Evolutionary conservation across 768 basidiomycete genomes (phyloP).

Genomic region (Trichaptum fuscoviolaceum): DNA sequence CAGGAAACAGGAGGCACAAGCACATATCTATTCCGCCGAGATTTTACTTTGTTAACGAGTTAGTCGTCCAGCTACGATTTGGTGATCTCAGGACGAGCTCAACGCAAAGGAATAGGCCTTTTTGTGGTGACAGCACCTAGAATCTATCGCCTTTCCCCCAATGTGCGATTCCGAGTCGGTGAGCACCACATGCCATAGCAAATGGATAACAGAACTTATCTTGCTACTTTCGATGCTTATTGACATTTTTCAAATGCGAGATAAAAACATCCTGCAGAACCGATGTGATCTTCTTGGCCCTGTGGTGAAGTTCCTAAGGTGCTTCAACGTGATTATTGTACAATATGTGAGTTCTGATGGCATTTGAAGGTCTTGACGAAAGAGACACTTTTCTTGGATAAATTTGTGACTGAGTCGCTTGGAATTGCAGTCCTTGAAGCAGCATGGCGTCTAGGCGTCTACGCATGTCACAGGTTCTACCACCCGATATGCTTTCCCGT

Average conservation of each 20-base stretch:
- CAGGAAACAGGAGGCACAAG: constrained; percentile 39
- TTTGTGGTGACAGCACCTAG: constrained; percentile 88
- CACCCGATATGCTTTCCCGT: constrained; percentile 92
- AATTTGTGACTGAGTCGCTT: constrained; percentile 92
- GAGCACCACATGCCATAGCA: constrained; percentile 13
- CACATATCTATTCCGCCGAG: constrained; percentile 8
- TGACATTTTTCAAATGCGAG: constrained; percentile 92
- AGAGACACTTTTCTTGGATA: constrained; percentile 91
- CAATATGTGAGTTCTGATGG: constrained; percentile 2
- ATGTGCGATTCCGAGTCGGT: constrained; percentile 89
- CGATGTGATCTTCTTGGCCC: constrained; percentile 83
- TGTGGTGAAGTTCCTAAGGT: constrained; percentile 81
- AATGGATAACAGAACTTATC: constrained; percentile 5
- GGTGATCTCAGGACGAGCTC: constrained; percentile 83
- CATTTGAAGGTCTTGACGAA: constrained; percentile 64
- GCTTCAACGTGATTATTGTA: neutral
- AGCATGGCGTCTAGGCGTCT: constrained; percentile 93
- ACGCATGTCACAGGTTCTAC: constrained; percentile 93
- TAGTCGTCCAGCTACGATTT: constrained; percentile 77
- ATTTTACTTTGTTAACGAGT: neutral
- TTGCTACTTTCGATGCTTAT: constrained; percentile 70
- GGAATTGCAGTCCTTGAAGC: constrained; percentile 98
- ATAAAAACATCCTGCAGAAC: constrained; percentile 85
- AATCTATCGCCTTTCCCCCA: constrained; percentile 79
- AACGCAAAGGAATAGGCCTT: constrained; percentile 95